Evolutionary conservation across 2,329 filamentous ascomycete genomes (phyloP), one percentile per base, ranked within the genome.

Genomic region (Chrysosporium queenslandicum): DNA sequence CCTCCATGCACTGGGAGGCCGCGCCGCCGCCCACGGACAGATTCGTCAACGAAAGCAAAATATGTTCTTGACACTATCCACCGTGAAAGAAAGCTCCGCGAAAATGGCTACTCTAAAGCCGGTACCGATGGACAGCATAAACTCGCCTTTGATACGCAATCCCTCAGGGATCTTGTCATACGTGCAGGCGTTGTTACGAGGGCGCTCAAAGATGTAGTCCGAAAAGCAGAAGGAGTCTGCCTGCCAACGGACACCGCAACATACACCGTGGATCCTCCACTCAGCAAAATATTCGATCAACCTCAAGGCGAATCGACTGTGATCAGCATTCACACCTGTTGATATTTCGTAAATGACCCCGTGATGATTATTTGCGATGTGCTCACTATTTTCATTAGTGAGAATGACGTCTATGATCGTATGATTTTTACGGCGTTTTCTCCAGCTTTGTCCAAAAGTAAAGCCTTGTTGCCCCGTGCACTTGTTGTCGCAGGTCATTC

Each of bases 91-190:
- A 52, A 49, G 16, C 21, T 39, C 12, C 48, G 45, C 11, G 41
- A 51, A 23, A 43, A 16, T 11, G 50, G 41, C 16, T 32, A 47
- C n/a, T n/a, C 46, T 14, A 52, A 34, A 14, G 14, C 40, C 2
- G 11, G 16, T 37, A 21, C 20, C 23, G 54, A 55, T 25, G 51
- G 34, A 59, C 66, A 16, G 66, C 60, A 67, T 49, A 83, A 82
- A 59, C 74, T 83, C n/a, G 78, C 79, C 0, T 84, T 84, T 61
- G 80, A 83, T 60, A 83, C 80, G 2, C 77, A 77, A 23, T 83
- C 81, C 40, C 71, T 84, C 12, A 74, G 76, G 58, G 77, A 81
- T 60, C 78, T 84, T 52, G 80, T 84, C 23, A 62, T 70, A 25
- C 70, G 73, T 39, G 73, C 73, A 14, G 72, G 73, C 16, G 71